These are phyloP conservation scores for Camellia sinensis DNA, from an alignment of 148 eudicot genomes.

Conservation along the genomic window DNA sequence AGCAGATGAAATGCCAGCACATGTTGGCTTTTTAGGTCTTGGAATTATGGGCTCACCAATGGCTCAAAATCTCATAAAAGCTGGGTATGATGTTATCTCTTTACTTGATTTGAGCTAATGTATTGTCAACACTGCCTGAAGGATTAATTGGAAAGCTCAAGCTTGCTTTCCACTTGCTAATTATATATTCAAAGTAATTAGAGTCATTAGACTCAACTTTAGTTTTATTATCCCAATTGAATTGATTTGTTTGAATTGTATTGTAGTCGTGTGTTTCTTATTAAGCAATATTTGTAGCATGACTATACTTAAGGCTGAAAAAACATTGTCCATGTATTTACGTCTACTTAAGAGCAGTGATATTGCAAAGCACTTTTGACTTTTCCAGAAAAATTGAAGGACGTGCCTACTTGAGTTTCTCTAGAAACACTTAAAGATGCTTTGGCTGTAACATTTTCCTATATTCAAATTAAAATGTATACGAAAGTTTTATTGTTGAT, in stretches of 20 bases:
- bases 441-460: not conserved
- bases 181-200: not conserved
- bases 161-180: slow-evolving; percentile 1
- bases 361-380: not conserved
- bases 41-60: slow-evolving; percentile 98
- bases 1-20: slow-evolving; percentile 59
- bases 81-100: slow-evolving; percentile 54
- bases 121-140: not conserved
- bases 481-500: not conserved
- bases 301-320: not conserved
- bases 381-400: not conserved
- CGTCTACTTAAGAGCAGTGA: not conserved
- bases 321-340: not conserved
- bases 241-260: not conserved
- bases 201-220: not conserved
- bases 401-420: not conserved
- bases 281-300: not conserved
- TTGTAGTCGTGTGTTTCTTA: not conserved
- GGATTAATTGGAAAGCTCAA: not conserved
- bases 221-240: not conserved
- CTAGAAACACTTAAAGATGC: not conserved
- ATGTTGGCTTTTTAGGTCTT: slow-evolving; percentile 86
- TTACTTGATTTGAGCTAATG: slow-evolving; percentile 4
- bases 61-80: slow-evolving; percentile 88
- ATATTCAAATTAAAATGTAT: not conserved